Base-by-base conservation (phyloP, 2,329 filamentous ascomycete species). In the Penicillium freii region DNA sequence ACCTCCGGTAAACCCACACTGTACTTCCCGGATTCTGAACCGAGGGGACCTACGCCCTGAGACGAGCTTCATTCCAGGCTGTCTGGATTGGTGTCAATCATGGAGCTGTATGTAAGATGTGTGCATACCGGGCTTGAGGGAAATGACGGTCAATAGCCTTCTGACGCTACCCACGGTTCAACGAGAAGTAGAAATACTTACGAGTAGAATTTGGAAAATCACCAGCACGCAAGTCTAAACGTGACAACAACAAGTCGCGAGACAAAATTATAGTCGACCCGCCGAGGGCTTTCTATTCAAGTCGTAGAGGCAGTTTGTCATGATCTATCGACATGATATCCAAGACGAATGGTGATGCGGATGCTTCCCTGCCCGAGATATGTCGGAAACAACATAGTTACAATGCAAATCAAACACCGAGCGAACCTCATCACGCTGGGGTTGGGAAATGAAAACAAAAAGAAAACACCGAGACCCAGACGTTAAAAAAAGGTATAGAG, bases 401-500 rank as follows among this genome's bases (percentile, higher is more conserved):
- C 29, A 57, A 57, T 53, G 42, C 42, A 45, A 47, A 23, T 33
- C 31, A 51, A 46, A 56, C 49, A 44, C 54, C 54, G 8, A 55
- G 29, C 31, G 33, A 29, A 47, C 31, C 49, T 15, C 45, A 38
- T 47, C 34, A 47, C 54, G 46, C 38, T 31, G 38, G 36, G 27
- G 1, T 33, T 21, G 27, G 13, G 23, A 29, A 34, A 38, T 6
- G 17, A 21, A 5, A 23, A 49, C 25, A 33, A 31, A 17, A 17
- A 9, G 5, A 25, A 19, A 42, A 40, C 19, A 33, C 43, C 42
- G 40, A 48, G 43, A 33, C 7, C n/a, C 9, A 48, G 19, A 31
- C 21, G 44, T 17, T 19, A 40, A 49, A 29, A 29, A 36, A 40
- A 57, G 54, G 54, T 57, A 57, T 57, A 57, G 49, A 57, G 36